Base-by-base conservation (phyloP, 2,329 filamentous ascomycete species). In the Camillea tinctor region DNA sequence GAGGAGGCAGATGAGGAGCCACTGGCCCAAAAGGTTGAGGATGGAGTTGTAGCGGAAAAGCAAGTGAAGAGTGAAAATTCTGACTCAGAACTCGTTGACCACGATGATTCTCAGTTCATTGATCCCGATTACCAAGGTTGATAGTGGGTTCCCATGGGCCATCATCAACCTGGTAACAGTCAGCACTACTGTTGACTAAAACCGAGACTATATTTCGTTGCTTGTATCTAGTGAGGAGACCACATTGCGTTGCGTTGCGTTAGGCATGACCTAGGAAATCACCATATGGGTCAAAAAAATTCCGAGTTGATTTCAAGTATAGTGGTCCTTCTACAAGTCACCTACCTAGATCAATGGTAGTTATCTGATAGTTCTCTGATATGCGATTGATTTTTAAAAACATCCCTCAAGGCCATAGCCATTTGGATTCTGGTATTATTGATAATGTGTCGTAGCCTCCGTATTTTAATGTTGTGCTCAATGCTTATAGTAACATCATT, bases 1-100 rank as follows among this genome's bases (percentile, higher is more conserved):
- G 61, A 48, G 60, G 60, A 24, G 61, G 49, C 63, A 54, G 19
- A 26, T 48, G 52, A 56, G 55, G 50, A 59, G 15, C 51, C 30
- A 5, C 58, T 60, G 21, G n/a, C 52, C 11, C 50, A 48, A 19
- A 60, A 60, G 57, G 53, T 49, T 49, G 55, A 51, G 1, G 24
- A 50, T 13, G 60, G 56, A 65, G 48, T 44, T 44, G 36, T 3
- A 44, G 15, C 17, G 36, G 13, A 44, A 15, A 15, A 44, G 7
- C 7, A 30, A 30, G 26, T 30, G 7, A 30, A 30, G 26, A 30
- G 13, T 49, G 24, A 54, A n/a, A 22, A 21, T 19, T 9, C 7
- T 17, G 24, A 50, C 26, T 44, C 50, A 9, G 59, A 61, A 20
- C 50, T 56, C 7, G 55, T 53, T 5, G 61, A 65, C 24, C 13